Percentiles rank a stretch among this genome's conserved stretches.
These are phyloP conservation scores for Alternaria gansuensis DNA, from an alignment of 2,329 filamentous ascomycete genomes.

Conservation along the genomic window DNA sequence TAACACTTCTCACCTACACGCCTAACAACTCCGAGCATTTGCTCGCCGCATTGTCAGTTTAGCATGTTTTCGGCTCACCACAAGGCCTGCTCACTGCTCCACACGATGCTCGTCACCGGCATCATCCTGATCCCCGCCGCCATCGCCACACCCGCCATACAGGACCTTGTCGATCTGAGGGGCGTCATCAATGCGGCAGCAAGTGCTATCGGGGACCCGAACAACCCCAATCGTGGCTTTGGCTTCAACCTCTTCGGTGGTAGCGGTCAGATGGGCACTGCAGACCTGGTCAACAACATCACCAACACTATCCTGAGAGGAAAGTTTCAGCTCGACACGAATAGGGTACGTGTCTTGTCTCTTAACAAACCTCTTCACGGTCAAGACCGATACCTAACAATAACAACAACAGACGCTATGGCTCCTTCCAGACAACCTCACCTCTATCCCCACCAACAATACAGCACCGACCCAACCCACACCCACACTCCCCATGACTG, in stretches of 20 bases:
- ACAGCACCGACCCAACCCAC: constrained; percentile 18
- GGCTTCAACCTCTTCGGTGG: constrained; percentile 30
- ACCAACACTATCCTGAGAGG: constrained; percentile 42
- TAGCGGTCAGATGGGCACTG: constrained; percentile 39
- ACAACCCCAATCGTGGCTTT: constrained; percentile 43
- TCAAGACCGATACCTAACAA: constrained; percentile 9
- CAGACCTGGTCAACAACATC: constrained; percentile 47
- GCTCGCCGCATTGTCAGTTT: constrained; percentile 16
- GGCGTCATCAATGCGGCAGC: constrained; percentile 42
- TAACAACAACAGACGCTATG: constrained; percentile 26
- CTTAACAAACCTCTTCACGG: not conserved
- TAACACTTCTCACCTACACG: constrained; percentile 13
- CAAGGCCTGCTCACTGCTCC: constrained; percentile 11
- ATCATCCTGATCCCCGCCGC: constrained; percentile 37
- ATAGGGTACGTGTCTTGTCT: constrained; percentile 33
- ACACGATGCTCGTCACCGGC: constrained; percentile 41
- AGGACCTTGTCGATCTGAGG: constrained; percentile 43
- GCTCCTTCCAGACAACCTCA: constrained; percentile 23
- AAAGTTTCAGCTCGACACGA: constrained; percentile 45
- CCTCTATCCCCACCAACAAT: constrained; percentile 16
- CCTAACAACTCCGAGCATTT: constrained; percentile 6
- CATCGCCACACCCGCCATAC: constrained; percentile 39
- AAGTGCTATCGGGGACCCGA: constrained; percentile 38
- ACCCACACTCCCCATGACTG: constrained; percentile 31
- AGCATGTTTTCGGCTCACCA: constrained; percentile 20